These are phyloP conservation scores for Arabis alpina DNA, from an alignment of 345 rosid genomes.

Conservation along the genomic window DNA sequence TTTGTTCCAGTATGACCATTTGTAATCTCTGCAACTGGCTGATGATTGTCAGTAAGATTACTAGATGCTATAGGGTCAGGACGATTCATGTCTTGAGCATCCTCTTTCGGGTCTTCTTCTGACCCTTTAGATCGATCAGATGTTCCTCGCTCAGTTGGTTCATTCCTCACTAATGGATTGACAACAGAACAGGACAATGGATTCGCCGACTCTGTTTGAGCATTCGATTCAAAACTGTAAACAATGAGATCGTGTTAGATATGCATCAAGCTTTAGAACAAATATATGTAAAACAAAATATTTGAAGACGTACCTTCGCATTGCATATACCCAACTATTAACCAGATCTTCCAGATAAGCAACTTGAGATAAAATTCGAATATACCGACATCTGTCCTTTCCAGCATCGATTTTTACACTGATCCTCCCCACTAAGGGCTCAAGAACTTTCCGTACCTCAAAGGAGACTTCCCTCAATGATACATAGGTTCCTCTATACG, in stretches of 20 bases:
- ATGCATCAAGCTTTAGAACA: constrained; percentile 25
- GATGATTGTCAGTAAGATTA: constrained; percentile 25
- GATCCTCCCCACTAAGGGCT: constrained; percentile 77
- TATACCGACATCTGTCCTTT: constrained; percentile 73
- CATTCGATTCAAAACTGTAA: constrained; percentile 73
- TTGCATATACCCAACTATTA: constrained; percentile 80
- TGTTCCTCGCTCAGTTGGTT: constrained; percentile 43
- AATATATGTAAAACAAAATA: constrained; percentile 25
- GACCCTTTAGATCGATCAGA: constrained; percentile 41
- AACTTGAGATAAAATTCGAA: constrained; percentile 84
- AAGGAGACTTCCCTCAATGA: constrained; percentile 78
- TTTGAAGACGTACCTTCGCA: constrained; percentile 65
- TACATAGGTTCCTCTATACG: constrained; percentile 73
- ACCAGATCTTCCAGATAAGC: constrained; percentile 93
- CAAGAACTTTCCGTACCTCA: constrained; percentile 87
- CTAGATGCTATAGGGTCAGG: constrained; percentile 36
- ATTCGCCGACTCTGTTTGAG: constrained; percentile 46
- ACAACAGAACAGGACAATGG: constrained; percentile 45
- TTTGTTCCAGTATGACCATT: constrained; percentile 29
- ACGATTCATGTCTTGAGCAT: constrained; percentile 41
- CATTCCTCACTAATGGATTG: constrained; percentile 40
- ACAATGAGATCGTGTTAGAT: constrained; percentile 41
- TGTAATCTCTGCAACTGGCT: constrained; percentile 27
- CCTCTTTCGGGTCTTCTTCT: constrained; percentile 39
- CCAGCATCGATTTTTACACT: constrained; percentile 79